Evolutionary conservation across 1,284 basidiomycete species (phyloP), one percentile per base, ranked within the genome.

Genomic region (Moniliella sp.): DNA sequence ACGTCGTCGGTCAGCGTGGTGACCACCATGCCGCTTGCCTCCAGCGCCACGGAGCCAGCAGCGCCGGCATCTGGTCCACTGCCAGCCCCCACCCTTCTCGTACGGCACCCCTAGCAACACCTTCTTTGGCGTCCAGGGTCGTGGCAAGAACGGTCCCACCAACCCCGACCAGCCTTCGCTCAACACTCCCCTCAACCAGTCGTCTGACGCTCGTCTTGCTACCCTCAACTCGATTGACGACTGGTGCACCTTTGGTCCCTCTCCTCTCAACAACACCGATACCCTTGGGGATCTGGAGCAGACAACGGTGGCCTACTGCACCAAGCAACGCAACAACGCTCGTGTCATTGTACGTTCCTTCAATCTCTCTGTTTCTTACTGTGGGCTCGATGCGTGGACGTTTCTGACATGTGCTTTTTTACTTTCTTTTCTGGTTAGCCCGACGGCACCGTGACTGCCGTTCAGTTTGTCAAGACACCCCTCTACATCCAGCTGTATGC

Each of bases 221-320:
- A 45, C 55, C 12, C 35, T 58, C 42, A 58, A 58, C 48, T 43
- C 39, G 27, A 32, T 55, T 31, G 51, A 57, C 23, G 55, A 58
- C 41, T 58, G 53, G 53, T 58, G 55, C 41, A 58, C 50, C 10
- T 58, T 57, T 28, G 50, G 45, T 18, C 50, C 55, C 4, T 63
- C 56, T 63, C n/a, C n/a, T n/a, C n/a, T n/a, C n/a, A 56, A 61
- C 16, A 39, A 56, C 8, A 64, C 58, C 12, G 34, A 53, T 15
- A 62, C 64, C 11, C 71, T 79, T 34, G 74, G 67, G 15, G 66
- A 75, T 43, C 67, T 69, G 3, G 77, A 79, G 58, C 69, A 65
- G 25, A 65, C 72, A 53, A 73, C 70, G 42, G 72, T 79, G n/a
- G 71, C 74, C 0, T 79, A 70, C 70, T 80, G 76, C 64, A 74